Percentiles rank a stretch among this genome's conserved stretches.
Conservation (phyloP, 495 filamentous ascomycete species). For the Aspergillus steynii region DNA sequence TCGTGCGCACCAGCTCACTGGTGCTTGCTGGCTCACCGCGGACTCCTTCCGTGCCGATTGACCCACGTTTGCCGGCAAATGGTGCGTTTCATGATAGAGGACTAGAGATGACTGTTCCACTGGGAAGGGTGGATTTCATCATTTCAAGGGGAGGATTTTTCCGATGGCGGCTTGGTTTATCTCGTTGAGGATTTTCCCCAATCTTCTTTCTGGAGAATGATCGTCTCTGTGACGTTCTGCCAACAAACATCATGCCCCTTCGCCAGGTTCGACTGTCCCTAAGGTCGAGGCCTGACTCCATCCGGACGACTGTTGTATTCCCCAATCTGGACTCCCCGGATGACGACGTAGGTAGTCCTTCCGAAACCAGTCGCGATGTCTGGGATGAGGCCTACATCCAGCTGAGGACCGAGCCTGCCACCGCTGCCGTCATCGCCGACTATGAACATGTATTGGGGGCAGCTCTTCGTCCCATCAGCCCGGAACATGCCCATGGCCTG, state of each 20-base stretch:
- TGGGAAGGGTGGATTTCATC: no score
- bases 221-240: neutral
- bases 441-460: neutral
- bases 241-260: neutral
- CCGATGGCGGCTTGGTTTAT: neutral
- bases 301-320: neutral
- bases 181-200: neutral
- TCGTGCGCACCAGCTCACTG: no score
- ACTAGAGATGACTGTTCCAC: no score
- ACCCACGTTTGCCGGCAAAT: no score
- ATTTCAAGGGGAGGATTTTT: neutral
- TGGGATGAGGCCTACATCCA: conserved; percentile 5
- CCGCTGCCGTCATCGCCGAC: neutral
- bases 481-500: neutral
- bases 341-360: neutral
- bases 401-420: neutral
- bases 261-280: neutral
- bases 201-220: neutral
- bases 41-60: no score
- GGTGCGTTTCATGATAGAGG: no score
- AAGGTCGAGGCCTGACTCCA: neutral
- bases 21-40: no score
- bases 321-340: neutral
- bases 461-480: conserved; percentile 3
- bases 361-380: neutral